A percentile compares a stretch with the other conserved stretches of the same genome.
Evolutionary conservation across 139 green algal species (phyloP).

Genomic region (Coelastrella sp.): DNA sequence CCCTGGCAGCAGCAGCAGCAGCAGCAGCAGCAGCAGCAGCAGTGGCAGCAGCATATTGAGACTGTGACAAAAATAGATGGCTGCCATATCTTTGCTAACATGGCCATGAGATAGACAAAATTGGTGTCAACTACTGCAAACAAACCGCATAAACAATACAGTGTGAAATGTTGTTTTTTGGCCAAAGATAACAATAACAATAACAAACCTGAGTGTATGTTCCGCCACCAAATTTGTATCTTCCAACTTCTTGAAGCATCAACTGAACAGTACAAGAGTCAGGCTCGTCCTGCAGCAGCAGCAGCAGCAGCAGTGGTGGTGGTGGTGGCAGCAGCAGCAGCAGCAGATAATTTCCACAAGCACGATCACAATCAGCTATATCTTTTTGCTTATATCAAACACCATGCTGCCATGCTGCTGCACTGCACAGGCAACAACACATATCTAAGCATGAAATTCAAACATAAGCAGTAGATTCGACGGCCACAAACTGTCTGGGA

Average conservation of each 20-base stretch:
- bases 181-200: too few relatives aligned
- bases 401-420: too few relatives aligned
- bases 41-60: background rate
- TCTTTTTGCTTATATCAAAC: too few relatives aligned
- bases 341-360: too few relatives aligned
- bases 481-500: too few relatives aligned
- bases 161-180: background rate
- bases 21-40: conserved; percentile 19
- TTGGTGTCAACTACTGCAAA: background rate
- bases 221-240: conserved; percentile 65
- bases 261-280: conserved; percentile 67
- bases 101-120: background rate
- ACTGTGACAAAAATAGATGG: too few relatives aligned
- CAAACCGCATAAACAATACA: background rate
- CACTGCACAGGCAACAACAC: too few relatives aligned
- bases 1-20: conserved; percentile 55
- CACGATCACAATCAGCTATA: too few relatives aligned
- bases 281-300: conserved; percentile 51
- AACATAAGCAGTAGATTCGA: too few relatives aligned
- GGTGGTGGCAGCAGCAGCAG: background rate
- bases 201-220: conserved; percentile 73
- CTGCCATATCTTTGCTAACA: background rate
- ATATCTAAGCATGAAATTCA: too few relatives aligned
- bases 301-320: conserved; percentile 12
- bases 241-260: conserved; percentile 63